Evolutionary conservation across 345 rosid species (phyloP).

Genomic region (Salix udensis): DNA sequence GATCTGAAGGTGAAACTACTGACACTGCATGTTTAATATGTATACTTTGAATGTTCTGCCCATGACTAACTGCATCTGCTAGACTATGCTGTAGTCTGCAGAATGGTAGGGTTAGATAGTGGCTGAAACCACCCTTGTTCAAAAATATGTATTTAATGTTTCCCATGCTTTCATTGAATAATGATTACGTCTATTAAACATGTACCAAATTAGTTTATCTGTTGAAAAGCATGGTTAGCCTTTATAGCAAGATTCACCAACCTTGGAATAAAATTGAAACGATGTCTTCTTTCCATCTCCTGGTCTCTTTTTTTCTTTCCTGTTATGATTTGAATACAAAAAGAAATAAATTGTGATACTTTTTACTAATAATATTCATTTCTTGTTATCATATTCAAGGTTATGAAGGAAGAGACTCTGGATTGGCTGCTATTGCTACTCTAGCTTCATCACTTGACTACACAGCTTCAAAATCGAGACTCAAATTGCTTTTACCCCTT

Average conservation of each 20-base stretch:
- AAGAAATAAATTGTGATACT: background rate
- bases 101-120: background rate
- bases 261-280: background rate
- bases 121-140: background rate
- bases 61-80: background rate
- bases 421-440: conserved; percentile 69
- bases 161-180: background rate
- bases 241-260: background rate
- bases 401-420: conserved; percentile 65
- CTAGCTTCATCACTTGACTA: conserved; percentile 92
- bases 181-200: background rate
- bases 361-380: background rate
- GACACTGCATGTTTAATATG: background rate
- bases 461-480: conserved; percentile 72
- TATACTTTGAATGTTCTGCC: background rate
- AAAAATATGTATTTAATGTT: background rate
- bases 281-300: background rate
- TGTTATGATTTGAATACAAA: background rate
- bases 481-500: conserved; percentile 83
- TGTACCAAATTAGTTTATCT: background rate
- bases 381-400: conserved; percentile 38
- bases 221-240: background rate
- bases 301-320: background rate
- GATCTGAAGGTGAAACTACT: background rate
- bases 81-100: background rate